A percentile compares a stretch with the other conserved stretches of the same genome.
These are phyloP conservation scores for Nicotiana otophora DNA, from an alignment of 257 asterid species.

Conservation along the genomic window DNA sequence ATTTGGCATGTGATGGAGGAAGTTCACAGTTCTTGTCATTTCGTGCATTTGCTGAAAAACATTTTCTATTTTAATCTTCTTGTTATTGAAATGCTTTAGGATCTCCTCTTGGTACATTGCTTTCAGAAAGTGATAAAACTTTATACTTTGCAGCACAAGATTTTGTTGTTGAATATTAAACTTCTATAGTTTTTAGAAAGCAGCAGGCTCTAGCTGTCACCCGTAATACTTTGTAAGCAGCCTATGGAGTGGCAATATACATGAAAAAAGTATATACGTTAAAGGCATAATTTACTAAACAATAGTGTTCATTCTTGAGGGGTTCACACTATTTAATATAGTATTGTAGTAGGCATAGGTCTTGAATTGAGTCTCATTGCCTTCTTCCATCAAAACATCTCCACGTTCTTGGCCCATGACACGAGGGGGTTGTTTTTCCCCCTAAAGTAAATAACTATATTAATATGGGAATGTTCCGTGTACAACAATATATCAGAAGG, in stretches of 20 bases:
- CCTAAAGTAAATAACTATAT: not conserved
- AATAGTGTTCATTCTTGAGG: not conserved
- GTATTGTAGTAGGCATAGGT: not conserved
- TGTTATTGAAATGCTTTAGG: not conserved
- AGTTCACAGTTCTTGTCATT: conserved; percentile 3
- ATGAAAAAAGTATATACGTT: not conserved
- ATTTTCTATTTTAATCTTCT: not conserved
- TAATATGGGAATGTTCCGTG: not conserved
- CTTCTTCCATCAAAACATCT: not conserved
- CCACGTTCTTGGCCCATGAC: not conserved
- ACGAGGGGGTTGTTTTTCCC: not conserved
- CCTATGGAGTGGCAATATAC: not conserved
- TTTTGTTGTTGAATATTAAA: not conserved
- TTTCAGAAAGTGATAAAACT: not conserved
- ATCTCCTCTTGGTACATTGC: conserved; percentile 1
- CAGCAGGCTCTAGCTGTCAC: not conserved
- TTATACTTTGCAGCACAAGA: not conserved
- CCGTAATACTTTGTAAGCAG: not conserved
- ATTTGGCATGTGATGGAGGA: not conserved
- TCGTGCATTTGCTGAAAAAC: not conserved
- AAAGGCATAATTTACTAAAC: not conserved
- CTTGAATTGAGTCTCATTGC: not conserved
- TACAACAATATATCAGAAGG: not conserved
- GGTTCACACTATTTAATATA: not conserved
- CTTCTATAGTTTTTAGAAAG: not conserved